These are phyloP conservation scores for Coccomyxa sp. DNA, from an alignment of 139 green algal species.

Conservation along the genomic window DNA sequence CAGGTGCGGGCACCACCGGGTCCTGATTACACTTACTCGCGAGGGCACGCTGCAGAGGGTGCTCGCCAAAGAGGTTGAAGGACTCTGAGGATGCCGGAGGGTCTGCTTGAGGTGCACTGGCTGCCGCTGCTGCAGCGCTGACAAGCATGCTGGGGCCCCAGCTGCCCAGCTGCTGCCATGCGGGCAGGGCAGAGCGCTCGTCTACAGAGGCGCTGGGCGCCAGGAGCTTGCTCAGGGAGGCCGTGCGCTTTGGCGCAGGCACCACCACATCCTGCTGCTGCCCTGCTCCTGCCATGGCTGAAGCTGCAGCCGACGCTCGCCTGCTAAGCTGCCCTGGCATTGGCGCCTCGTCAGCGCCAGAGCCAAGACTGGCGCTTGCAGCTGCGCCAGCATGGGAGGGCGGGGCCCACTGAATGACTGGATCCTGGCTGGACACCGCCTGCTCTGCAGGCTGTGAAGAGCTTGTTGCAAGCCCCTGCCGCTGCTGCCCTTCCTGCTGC, in stretches of 20 bases:
- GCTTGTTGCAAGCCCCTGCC: background rate
- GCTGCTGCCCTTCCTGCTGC: background rate
- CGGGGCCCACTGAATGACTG: too few relatives aligned
- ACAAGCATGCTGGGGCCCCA: background rate
- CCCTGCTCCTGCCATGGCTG: too few relatives aligned
- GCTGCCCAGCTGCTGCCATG: background rate
- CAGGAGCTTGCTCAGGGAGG: background rate
- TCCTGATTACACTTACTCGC: constrained; percentile 1
- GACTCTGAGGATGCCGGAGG: background rate
- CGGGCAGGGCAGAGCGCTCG: background rate
- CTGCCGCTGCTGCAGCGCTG: background rate
- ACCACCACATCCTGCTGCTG: constrained; percentile 1
- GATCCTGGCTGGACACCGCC: too few relatives aligned
- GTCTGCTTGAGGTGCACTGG: background rate
- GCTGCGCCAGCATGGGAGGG: too few relatives aligned
- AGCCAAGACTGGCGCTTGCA: too few relatives aligned
- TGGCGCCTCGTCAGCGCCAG: too few relatives aligned
- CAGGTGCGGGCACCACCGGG: background rate
- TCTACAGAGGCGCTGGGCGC: background rate
- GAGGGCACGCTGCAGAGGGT: constrained; percentile 13
- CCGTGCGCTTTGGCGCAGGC: background rate
- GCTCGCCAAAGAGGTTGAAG: constrained; percentile 15
- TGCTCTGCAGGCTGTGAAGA: too few relatives aligned
- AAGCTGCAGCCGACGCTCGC: too few relatives aligned
- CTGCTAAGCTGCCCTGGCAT: too few relatives aligned